Evolutionary conservation across 176 grass and related monocot species (phyloP), one percentile per base, ranked within the genome.

Genomic region (Bothriochloa decipiens): DNA sequence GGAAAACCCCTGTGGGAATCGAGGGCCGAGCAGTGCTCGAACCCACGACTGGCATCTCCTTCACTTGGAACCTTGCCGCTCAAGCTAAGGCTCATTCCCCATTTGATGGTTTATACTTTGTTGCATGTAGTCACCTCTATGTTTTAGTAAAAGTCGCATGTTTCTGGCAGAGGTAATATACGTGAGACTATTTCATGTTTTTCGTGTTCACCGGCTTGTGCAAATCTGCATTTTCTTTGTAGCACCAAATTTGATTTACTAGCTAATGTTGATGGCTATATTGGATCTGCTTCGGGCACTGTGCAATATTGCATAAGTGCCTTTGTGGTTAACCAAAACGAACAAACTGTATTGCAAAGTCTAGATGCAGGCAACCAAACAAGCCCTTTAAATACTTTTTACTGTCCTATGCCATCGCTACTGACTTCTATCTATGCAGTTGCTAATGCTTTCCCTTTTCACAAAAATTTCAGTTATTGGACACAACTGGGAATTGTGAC

Each of bases 401-500:
- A 61, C 3, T 61, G 57, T 61, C 8, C 20, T 23, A 58, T 3
- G n/a, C 55, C 55, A 8, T 82, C 63, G 8, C 73, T 70, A 35
- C 16, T 12, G 47, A 64, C 5, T 78, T 32, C 47, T 70, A 63
- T 61, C 47, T 70, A 50, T 61, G 41, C 23, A 67, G 26, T 82
- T 72, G 28, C 46, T 83, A 78, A 86, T 25, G 27, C 11, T 3
- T 72, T 82, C 4, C 5, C 35, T 15, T 72, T 83, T 35, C 43
- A 68, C 16, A 60, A 27, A 73, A 82, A 83, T 83, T 82, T 90
- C 87, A 93, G 89, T 76, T 93, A 18, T 76, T 88, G 81, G 93
- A 93, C 42, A 75, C 61, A 15, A 68, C 85, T 33, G 89, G 91
- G 84, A 90, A 85, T 68, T 98, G 96, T 87, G 96, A 98, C 66